phyloP scores from a whole-genome alignment of 2,329 filamentous ascomycete genomes.

The Uncinocarpus reesii region DNA sequence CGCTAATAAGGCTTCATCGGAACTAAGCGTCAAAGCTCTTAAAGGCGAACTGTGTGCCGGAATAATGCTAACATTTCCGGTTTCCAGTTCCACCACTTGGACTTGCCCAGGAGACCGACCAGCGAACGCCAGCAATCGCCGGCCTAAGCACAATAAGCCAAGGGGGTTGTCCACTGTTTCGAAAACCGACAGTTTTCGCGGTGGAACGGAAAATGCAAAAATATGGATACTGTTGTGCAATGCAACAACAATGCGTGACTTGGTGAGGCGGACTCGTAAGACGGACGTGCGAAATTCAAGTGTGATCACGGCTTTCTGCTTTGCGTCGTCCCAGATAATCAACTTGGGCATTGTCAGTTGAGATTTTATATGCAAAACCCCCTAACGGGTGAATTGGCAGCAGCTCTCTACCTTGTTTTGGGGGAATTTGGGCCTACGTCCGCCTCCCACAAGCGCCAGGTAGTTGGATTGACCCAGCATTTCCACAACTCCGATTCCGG shows the following conservation, averaged over 20 bases:
- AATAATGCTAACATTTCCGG: slow-evolving; percentile 81
- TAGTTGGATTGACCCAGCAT: slow-evolving; percentile 85
- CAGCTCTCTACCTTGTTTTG: slow-evolving; percentile 62
- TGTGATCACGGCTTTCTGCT: slow-evolving; percentile 62
- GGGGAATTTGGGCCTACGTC: slow-evolving; percentile 72
- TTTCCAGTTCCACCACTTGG: slow-evolving; percentile 69
- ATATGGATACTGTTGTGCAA: slow-evolving; percentile 72
- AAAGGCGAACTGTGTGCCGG: slow-evolving; percentile 75
- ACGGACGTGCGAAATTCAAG: slow-evolving; percentile 73
- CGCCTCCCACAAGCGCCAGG: slow-evolving; percentile 79
- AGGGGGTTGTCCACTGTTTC: slow-evolving; percentile 77
- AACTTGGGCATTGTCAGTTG: slow-evolving; percentile 33
- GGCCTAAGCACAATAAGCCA: slow-evolving; percentile 68
- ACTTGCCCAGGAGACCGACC: slow-evolving; percentile 82
- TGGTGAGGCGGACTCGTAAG: slow-evolving; percentile 65
- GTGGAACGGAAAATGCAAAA: slow-evolving; percentile 66
- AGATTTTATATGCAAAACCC: not conserved
- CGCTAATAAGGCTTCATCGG: slow-evolving; percentile 69
- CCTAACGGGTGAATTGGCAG: not conserved
- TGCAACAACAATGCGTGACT: slow-evolving; percentile 66
- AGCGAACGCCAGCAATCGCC: slow-evolving; percentile 68
- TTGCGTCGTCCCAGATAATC: slow-evolving; percentile 84
- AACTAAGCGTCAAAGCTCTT: slow-evolving; percentile 67
- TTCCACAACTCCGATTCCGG: slow-evolving; percentile 68
- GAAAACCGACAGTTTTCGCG: slow-evolving; percentile 61